phyloP scores from a whole-genome alignment of 768 basidiomycete genomes.

The Floccularia luteovirens region DNA sequence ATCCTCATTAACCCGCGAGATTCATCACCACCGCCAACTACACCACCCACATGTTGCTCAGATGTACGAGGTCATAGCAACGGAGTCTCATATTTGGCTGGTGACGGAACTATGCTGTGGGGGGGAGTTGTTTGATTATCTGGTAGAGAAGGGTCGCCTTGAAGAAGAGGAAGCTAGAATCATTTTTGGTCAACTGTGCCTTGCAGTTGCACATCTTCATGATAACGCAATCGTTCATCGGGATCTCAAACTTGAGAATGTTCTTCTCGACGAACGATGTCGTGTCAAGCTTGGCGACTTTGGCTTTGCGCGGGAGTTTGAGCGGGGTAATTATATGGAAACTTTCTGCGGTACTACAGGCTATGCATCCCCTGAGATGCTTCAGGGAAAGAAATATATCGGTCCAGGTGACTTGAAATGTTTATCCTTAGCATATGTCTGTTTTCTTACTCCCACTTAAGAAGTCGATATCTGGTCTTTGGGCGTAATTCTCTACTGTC shows the following conservation, averaged over 20 bases:
- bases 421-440: background rate
- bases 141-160: constrained; percentile 89
- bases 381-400: constrained; percentile 80
- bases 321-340: constrained; percentile 71
- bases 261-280: constrained; percentile 84
- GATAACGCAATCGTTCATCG: constrained; percentile 91
- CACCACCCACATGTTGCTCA: constrained; percentile 95
- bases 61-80: constrained; percentile 97
- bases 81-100: constrained; percentile 93
- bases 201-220: constrained; percentile 91
- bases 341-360: constrained; percentile 95
- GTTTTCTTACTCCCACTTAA: constrained; percentile 22
- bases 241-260: constrained; percentile 95
- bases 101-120: constrained; percentile 95
- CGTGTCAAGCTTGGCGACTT: constrained; percentile 92
- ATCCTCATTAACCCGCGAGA: constrained; percentile 88
- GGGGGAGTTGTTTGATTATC: constrained; percentile 97
- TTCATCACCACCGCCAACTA: constrained; percentile 95
- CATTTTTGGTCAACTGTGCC: constrained; percentile 93
- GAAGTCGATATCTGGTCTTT: constrained; percentile 97
- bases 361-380: constrained; percentile 90
- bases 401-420: constrained; percentile 67
- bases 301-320: constrained; percentile 91
- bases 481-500: constrained; percentile 84
- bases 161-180: constrained; percentile 76